Percentiles rank a stretch among this genome's conserved stretches.
Evolutionary conservation across 345 rosid species (phyloP).

Genomic region (Isatis tinctoria): DNA sequence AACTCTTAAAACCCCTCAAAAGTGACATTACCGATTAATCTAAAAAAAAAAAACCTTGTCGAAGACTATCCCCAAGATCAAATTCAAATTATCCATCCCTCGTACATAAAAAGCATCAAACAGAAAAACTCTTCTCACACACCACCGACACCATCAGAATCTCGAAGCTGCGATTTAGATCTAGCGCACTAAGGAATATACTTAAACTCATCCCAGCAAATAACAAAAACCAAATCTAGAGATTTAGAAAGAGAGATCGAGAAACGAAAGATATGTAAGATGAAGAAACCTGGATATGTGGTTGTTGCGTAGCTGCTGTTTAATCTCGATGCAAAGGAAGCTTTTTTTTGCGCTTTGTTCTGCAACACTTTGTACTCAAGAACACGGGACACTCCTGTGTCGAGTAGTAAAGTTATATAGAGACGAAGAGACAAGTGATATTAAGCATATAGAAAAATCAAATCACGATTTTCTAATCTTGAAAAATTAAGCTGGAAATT

Average conservation of each 20-base stretch:
- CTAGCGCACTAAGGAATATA: neutral
- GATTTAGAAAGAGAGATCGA: conserved; percentile 21
- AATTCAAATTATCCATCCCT: neutral
- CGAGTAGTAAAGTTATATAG: conserved; percentile 15
- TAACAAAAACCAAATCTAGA: conserved; percentile 9
- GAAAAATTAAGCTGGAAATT: conserved; percentile 2
- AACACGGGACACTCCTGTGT: conserved; percentile 29
- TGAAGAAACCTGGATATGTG: conserved; percentile 6
- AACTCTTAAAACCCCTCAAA: conserved; percentile 14
- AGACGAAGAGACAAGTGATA: conserved; percentile 17
- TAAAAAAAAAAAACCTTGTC: neutral
- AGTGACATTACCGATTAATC: neutral
- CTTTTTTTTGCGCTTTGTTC: neutral
- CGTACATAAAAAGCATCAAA: neutral
- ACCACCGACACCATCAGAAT: conserved; percentile 17
- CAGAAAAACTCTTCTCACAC: neutral
- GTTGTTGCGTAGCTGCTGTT: neutral
- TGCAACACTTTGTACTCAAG: conserved; percentile 16
- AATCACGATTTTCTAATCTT: neutral
- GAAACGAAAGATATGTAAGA: neutral
- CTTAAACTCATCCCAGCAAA: conserved; percentile 5
- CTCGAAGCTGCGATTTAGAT: conserved; percentile 24
- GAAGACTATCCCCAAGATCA: conserved; percentile 4
- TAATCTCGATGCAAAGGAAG: conserved; percentile 21
- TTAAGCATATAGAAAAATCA: neutral